Conservation (phyloP, 2,329 filamentous ascomycete species). For the Hypoxylon sp. region DNA sequence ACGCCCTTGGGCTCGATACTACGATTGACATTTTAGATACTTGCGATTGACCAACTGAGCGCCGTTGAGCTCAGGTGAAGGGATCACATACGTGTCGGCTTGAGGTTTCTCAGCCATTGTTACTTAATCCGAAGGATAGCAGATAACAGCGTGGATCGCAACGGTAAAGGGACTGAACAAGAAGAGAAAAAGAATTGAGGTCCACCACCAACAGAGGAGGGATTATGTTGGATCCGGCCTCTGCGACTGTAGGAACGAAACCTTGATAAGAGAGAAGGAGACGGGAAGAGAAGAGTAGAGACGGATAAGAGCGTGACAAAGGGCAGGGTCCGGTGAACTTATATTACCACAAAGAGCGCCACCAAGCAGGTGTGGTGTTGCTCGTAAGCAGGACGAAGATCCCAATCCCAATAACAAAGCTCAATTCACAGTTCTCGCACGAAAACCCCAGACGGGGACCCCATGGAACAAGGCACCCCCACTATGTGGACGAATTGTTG, state of each 20-base stretch:
- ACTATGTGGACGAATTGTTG: constrained; percentile 33
- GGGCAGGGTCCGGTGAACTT: constrained; percentile 29
- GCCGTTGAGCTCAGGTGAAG: neutral
- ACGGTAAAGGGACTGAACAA: constrained; percentile 7
- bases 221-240: constrained; percentile 12
- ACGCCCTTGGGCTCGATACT: constrained; percentile 49
- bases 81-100: constrained; percentile 28
- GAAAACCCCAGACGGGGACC: constrained; percentile 39
- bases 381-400: constrained; percentile 33
- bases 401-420: constrained; percentile 31
- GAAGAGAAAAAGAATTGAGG: constrained; percentile 10
- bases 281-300: constrained; percentile 18
- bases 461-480: constrained; percentile 30
- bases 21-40: constrained; percentile 18
- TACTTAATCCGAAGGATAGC: constrained; percentile 4
- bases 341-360: constrained; percentile 36
- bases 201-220: constrained; percentile 26
- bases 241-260: constrained; percentile 21
- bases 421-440: constrained; percentile 28
- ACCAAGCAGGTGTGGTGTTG: constrained; percentile 9
- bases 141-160: constrained; percentile 5
- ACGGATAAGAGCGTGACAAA: constrained; percentile 18
- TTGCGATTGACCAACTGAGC: neutral
- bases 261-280: constrained; percentile 24
- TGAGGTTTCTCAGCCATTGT: constrained; percentile 34